phyloP scores from a whole-genome alignment of 116 monocot genomes.

The Cymodocea nodosa region DNA sequence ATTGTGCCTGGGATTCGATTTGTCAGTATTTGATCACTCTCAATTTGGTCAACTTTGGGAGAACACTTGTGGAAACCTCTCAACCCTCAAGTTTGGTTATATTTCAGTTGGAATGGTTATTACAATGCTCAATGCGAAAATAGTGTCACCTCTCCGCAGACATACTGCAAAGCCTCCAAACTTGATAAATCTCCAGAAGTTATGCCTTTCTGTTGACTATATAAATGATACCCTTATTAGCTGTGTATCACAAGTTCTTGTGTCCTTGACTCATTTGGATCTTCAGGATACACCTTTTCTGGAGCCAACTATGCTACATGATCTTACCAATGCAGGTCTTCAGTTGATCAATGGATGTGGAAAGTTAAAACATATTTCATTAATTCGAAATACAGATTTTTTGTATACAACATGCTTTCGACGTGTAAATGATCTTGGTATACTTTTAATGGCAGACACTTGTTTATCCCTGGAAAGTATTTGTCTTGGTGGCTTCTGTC shows the following conservation, averaged over 20 bases:
- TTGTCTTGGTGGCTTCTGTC: slow-evolving; percentile 77
- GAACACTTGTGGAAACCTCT: slow-evolving; percentile 45
- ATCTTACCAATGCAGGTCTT: slow-evolving; percentile 82
- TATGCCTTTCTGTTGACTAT: slow-evolving; percentile 70
- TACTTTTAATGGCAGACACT: slow-evolving; percentile 64
- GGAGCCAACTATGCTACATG: slow-evolving; percentile 39
- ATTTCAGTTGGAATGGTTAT: slow-evolving; percentile 57
- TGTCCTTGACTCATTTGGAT: slow-evolving; percentile 58
- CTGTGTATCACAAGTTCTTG: slow-evolving; percentile 51
- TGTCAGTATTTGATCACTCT: slow-evolving; percentile 43
- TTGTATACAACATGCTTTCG: slow-evolving; percentile 56
- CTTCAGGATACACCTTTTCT: slow-evolving; percentile 78
- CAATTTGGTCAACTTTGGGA: slow-evolving; percentile 64
- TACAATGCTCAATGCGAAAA: slow-evolving; percentile 24
- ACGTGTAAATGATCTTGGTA: slow-evolving; percentile 74
- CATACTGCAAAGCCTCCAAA: slow-evolving; percentile 19
- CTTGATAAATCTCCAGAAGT: slow-evolving; percentile 58
- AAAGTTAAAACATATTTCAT: slow-evolving; percentile 75
- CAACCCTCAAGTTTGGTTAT: slow-evolving; percentile 65
- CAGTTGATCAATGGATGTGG: slow-evolving; percentile 59
- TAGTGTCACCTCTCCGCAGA: slow-evolving; percentile 13
- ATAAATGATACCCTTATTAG: slow-evolving; percentile 54
- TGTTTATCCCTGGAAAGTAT: slow-evolving; percentile 71
- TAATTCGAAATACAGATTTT: slow-evolving; percentile 77
- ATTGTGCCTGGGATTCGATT: slow-evolving; percentile 65